Conservation (phyloP, 2,329 filamentous ascomycete species). For the Pseudogymnoascus sp. region DNA sequence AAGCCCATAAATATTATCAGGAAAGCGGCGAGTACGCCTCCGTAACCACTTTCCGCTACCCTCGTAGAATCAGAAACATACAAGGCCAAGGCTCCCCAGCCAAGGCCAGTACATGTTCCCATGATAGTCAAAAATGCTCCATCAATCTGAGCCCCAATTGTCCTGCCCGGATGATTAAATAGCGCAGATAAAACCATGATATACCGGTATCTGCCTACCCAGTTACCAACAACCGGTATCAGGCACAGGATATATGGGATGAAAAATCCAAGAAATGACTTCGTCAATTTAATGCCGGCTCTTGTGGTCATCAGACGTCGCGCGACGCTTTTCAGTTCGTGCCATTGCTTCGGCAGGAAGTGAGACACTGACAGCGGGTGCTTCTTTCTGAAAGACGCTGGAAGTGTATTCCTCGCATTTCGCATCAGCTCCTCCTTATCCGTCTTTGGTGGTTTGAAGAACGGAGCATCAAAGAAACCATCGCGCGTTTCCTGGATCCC, state of each 20-base stretch:
- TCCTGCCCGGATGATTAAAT: constrained; percentile 49
- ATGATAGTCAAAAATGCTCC: constrained; percentile 46
- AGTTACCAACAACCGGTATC: constrained; percentile 39
- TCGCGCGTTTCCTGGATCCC: constrained; percentile 36
- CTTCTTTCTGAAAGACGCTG: constrained; percentile 38
- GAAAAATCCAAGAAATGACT: constrained; percentile 50
- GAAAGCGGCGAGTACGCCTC: constrained; percentile 48
- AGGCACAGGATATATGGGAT: constrained; percentile 49
- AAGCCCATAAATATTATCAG: constrained; percentile 45
- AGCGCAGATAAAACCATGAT: constrained; percentile 51
- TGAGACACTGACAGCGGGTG: constrained; percentile 37
- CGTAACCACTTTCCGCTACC: constrained; percentile 41
- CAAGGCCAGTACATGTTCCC: constrained; percentile 46
- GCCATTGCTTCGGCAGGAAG: constrained; percentile 42
- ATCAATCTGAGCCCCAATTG: constrained; percentile 50
- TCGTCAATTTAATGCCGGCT: constrained; percentile 43
- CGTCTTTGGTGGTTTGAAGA: constrained; percentile 34
- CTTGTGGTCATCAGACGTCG: constrained; percentile 40
- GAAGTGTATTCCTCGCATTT: constrained; percentile 39
- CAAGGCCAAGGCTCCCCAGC: constrained; percentile 47
- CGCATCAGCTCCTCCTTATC: constrained; percentile 35
- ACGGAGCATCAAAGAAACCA: constrained; percentile 38
- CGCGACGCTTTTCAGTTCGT: constrained; percentile 36
- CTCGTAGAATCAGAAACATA: constrained; percentile 45
- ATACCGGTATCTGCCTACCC: constrained; percentile 48